Evolutionary conservation across 2,329 filamentous ascomycete genomes (phyloP).

Genomic region (Verticillium albo-atrum): DNA sequence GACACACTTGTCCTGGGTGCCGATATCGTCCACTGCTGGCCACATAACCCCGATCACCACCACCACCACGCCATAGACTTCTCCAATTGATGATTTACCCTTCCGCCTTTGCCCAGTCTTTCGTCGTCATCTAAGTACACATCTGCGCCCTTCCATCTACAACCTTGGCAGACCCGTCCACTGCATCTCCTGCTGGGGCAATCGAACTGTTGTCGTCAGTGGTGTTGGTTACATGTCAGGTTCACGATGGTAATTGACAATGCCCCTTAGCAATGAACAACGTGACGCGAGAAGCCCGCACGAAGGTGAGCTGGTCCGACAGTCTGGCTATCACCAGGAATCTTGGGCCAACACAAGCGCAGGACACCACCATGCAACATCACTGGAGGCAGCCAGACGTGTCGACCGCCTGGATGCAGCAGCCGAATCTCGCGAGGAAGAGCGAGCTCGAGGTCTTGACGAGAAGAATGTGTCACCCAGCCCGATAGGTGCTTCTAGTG

Average conservation of each 20-base stretch:
- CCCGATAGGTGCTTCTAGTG: slow-evolving; percentile 16
- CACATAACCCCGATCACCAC: neutral
- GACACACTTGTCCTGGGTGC: neutral
- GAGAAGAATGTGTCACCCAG: neutral
- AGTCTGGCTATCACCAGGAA: neutral
- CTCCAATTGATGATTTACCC: neutral
- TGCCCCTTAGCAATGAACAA: neutral
- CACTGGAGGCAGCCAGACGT: neutral
- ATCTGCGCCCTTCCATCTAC: neutral
- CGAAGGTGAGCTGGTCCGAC: neutral
- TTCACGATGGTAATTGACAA: neutral
- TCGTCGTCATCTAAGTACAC: neutral
- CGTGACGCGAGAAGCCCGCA: neutral
- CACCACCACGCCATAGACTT: neutral
- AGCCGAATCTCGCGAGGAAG: neutral
- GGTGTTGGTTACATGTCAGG: too few relatives aligned
- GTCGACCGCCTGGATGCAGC: neutral
- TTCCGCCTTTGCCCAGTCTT: neutral
- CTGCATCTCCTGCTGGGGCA: neutral
- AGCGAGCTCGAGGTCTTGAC: neutral
- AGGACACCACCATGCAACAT: neutral
- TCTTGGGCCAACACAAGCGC: neutral
- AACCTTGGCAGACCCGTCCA: neutral
- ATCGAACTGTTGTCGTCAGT: neutral
- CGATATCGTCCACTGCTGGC: neutral